These are phyloP conservation scores for Bidens hawaiensis DNA, from an alignment of 140 eudicot genomes.

Conservation along the genomic window DNA sequence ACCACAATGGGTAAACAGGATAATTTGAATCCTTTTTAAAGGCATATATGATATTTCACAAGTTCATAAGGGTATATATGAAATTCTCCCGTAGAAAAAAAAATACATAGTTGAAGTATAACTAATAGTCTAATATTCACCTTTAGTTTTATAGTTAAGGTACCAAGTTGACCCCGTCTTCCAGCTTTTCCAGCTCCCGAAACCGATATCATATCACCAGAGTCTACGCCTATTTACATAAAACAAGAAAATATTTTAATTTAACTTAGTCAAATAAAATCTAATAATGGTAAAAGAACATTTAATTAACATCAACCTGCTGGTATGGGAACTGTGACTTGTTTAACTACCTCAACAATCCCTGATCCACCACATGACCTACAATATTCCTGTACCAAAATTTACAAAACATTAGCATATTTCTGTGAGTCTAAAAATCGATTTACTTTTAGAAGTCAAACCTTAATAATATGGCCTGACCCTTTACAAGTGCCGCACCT, in stretches of 20 bases:
- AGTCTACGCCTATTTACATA: constrained; percentile 62
- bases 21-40: no score
- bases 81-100: no score
- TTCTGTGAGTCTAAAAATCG: neutral
- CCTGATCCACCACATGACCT: constrained; percentile 75
- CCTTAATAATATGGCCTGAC: constrained; percentile 64
- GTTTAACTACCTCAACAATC: constrained; percentile 69
- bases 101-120: neutral
- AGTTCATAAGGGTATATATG: no score
- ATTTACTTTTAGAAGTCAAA: constrained; percentile 24
- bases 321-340: constrained; percentile 69
- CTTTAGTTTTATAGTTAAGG: constrained; percentile 68
- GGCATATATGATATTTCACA: no score
- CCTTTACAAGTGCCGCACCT: constrained; percentile 84
- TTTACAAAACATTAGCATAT: neutral
- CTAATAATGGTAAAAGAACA: neutral
- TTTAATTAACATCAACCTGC: constrained; percentile 55
- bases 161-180: constrained; percentile 55
- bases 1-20: no score
- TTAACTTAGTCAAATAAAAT: no score
- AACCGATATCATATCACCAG: constrained; percentile 87
- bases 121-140: constrained; percentile 23
- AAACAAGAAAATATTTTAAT: neutral
- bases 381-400: constrained; percentile 55
- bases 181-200: constrained; percentile 88